phyloP scores from a whole-genome alignment of 2,329 filamentous ascomycete species.

The Geosmithia putterillii region DNA sequence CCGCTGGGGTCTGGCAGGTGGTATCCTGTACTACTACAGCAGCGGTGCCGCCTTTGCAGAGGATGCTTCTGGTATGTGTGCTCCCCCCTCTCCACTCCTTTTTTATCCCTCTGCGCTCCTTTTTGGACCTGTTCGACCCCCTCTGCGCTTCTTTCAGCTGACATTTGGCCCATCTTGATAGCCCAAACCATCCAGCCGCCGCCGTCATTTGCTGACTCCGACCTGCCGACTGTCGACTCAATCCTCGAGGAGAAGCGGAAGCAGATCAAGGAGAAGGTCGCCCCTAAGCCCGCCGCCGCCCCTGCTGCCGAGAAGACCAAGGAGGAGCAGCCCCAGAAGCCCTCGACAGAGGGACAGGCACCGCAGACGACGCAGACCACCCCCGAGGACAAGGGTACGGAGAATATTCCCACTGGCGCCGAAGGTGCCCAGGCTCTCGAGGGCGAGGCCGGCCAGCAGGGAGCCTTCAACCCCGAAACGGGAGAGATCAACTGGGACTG shows the following conservation, averaged over 20 bases:
- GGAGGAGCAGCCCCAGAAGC: constrained; percentile 12
- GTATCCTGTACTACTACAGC: constrained; percentile 85
- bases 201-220: constrained; percentile 40
- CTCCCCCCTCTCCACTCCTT: background rate
- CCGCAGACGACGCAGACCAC: background rate
- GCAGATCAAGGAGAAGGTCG: constrained; percentile 21
- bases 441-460: constrained; percentile 74
- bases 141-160: background rate
- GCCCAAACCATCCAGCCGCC: constrained; percentile 25
- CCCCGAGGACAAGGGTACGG: constrained; percentile 3
- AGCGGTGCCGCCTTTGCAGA: constrained; percentile 81
- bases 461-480: constrained; percentile 95
- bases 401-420: constrained; percentile 11
- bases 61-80: constrained; percentile 56
- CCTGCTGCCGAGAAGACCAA: constrained; percentile 5
- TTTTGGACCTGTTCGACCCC: constrained; percentile 3
- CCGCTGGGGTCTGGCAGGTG: constrained; percentile 66
- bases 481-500: constrained; percentile 99
- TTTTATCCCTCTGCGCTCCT: constrained; percentile 12
- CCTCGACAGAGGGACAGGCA: constrained; percentile 4
- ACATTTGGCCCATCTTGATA: constrained; percentile 3
- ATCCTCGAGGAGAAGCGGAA: constrained; percentile 51
- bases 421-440: constrained; percentile 44
- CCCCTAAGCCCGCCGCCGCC: constrained; percentile 4
- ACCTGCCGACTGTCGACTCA: constrained; percentile 53